Evolutionary conservation across 2,329 filamentous ascomycete genomes (phyloP).

Genomic region (Cladorrhinum sp.): DNA sequence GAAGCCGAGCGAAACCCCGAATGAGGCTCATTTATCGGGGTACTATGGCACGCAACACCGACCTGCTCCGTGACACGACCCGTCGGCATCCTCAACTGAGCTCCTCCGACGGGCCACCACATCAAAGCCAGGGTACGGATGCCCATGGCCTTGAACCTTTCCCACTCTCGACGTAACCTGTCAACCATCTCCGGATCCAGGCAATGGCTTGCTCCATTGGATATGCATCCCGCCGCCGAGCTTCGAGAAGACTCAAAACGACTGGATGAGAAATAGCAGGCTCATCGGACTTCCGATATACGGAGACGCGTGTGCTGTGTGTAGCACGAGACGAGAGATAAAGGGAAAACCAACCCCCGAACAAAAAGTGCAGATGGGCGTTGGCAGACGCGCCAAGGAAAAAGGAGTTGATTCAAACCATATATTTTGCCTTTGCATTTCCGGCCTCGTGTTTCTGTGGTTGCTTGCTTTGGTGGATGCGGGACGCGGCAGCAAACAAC

Average conservation of each 20-base stretch:
- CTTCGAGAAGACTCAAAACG: conserved; percentile 18
- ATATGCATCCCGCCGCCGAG: conserved; percentile 4
- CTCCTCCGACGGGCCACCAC: neutral
- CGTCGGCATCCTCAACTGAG: neutral
- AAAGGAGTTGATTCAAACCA: neutral
- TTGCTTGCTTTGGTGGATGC: conserved; percentile 15
- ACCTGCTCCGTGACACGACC: conserved; percentile 9
- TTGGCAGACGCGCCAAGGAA: conserved; percentile 12
- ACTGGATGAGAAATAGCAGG: conserved; percentile 4
- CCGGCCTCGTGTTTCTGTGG: conserved; percentile 15
- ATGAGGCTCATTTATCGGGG: conserved; percentile 17
- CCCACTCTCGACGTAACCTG: neutral
- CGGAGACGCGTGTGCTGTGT: conserved; percentile 7
- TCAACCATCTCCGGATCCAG: neutral
- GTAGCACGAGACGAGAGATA: conserved; percentile 16
- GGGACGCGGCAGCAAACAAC: conserved; percentile 15
- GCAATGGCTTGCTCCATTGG: neutral
- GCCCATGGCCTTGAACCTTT: neutral
- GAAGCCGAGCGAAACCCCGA: conserved; percentile 3
- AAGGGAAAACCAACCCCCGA: conserved; percentile 2
- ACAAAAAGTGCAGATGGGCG: conserved; percentile 6
- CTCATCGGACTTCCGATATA: conserved; percentile 22
- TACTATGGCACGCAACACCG: conserved; percentile 17
- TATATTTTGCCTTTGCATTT: neutral
- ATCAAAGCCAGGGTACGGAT: neutral